Evolutionary conservation across 805 yeast genomes (phyloP), one percentile per base, ranked within the genome.

Genomic region (Starmerella roubikii): DNA sequence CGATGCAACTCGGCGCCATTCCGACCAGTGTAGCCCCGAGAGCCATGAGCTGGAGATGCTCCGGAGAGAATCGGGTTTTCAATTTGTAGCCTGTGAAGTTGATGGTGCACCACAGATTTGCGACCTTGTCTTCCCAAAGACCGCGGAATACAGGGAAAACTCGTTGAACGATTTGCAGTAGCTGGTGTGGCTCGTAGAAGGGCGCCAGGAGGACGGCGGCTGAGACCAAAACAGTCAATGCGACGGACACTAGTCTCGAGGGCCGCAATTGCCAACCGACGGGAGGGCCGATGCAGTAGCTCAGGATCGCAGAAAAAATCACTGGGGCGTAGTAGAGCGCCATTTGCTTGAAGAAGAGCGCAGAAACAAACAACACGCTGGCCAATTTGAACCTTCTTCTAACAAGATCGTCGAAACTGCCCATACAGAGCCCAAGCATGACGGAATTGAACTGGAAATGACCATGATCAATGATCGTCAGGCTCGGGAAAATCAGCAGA

Each of bases 71-170:
- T 0, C 67, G 35, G 4, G 59, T 51, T 47, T 71, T 74, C 53
- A 83, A 78, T 56, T 88, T 88, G 54, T 86, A 57, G 10, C 84
- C 46, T 1, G 79, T 65, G 38, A 43, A 46, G 56, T 91, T 91
- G 1, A 85, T 65, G n/a, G 94, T 78, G 58, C 97, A 86, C 99
- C 99, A 91, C 53, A 91, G 79, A 55, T 86, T 91, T 29, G 94
- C 94, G 13, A 91, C 97, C 56, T 91, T 91, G 55, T 91, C 97
- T 57, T 91, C 98, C 68, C 93, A 91, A 7, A 91, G 67, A 0
- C 98, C 98, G 54, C 97, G 70, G 32, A 76, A 72, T 49, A 91
- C 88, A 1, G 99, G 98, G 57, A 91, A 91, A 23, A 88, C 77
- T 46, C 97, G 69, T 31, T 58, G 43, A 2, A 75, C 33, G 3